Evolutionary conservation across 495 filamentous ascomycete species (phyloP).

Genomic region (Neurospora sp.): DNA sequence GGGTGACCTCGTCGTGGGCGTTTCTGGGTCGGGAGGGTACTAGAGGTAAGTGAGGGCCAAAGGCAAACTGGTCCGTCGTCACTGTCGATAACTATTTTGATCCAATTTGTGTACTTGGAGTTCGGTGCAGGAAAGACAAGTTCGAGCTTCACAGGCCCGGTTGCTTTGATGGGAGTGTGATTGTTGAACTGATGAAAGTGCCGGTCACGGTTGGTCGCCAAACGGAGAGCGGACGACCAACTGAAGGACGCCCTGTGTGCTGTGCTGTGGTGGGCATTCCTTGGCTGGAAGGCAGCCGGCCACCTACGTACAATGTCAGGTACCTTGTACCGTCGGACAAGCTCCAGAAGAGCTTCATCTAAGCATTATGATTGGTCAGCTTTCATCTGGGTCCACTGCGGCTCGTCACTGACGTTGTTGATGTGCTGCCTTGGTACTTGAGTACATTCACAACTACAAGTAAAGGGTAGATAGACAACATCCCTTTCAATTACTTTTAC

Average conservation of each 20-base stretch:
- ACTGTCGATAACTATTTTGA: neutral
- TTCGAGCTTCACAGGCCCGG: slow-evolving; percentile 14
- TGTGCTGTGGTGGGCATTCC: neutral
- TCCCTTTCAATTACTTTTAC: neutral
- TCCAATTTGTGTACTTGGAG: neutral
- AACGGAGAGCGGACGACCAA: slow-evolving; percentile 10
- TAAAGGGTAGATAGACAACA: neutral
- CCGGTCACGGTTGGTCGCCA: slow-evolving; percentile 12
- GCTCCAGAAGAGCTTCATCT: neutral
- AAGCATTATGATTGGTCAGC: neutral
- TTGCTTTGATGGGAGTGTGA: neutral
- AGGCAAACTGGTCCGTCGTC: neutral
- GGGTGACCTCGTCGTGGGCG: neutral
- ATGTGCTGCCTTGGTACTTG: slow-evolving; percentile 20
- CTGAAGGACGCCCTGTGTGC: slow-evolving; percentile 2
- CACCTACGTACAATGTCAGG: slow-evolving; percentile 5
- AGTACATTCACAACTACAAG: neutral
- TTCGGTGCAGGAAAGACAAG: slow-evolving; percentile 1
- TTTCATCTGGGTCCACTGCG: slow-evolving; percentile 5
- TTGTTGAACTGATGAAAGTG: neutral
- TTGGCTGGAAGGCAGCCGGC: slow-evolving; percentile 8
- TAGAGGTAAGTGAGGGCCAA: neutral
- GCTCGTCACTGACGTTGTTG: slow-evolving; percentile 26
- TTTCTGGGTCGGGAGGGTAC: neutral
- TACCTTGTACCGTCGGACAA: slow-evolving; percentile 3